phyloP scores from a whole-genome alignment of 2,329 filamentous ascomycete species.

The Didymella keratinophila region DNA sequence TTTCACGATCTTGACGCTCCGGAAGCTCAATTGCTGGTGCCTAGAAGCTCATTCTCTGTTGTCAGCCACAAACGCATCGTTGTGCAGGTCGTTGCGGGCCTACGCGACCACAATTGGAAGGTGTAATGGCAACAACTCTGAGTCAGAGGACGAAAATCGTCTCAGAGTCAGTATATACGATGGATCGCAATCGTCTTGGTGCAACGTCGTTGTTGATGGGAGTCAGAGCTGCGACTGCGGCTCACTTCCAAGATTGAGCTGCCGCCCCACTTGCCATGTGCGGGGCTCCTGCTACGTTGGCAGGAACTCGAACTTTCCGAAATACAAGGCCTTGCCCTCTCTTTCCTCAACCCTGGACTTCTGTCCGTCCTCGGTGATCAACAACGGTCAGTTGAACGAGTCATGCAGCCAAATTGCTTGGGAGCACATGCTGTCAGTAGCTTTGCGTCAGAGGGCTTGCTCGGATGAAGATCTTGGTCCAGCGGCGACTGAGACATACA shows the following conservation, averaged over 20 bases:
- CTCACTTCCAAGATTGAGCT: background rate
- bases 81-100: background rate
- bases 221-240: constrained; percentile 7
- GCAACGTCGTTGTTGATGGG: background rate
- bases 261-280: constrained; percentile 4
- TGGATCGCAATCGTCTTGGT: background rate
- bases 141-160: background rate
- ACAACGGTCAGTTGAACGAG: background rate
- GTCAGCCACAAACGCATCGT: background rate
- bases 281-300: background rate
- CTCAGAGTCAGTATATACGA: background rate
- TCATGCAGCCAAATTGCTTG: background rate
- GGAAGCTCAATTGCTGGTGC: background rate
- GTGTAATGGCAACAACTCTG: background rate
- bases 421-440: background rate
- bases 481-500: background rate
- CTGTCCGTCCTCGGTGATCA: background rate
- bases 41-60: background rate
- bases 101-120: constrained; percentile 3
- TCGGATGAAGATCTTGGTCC: background rate
- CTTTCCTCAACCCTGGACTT: background rate
- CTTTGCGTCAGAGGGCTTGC: background rate
- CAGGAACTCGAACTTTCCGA: background rate
- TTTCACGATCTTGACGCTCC: background rate
- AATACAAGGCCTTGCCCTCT: background rate